Base-by-base conservation (phyloP, 2,329 filamentous ascomycete genomes). In the Trichophyton schoenleinii region DNA sequence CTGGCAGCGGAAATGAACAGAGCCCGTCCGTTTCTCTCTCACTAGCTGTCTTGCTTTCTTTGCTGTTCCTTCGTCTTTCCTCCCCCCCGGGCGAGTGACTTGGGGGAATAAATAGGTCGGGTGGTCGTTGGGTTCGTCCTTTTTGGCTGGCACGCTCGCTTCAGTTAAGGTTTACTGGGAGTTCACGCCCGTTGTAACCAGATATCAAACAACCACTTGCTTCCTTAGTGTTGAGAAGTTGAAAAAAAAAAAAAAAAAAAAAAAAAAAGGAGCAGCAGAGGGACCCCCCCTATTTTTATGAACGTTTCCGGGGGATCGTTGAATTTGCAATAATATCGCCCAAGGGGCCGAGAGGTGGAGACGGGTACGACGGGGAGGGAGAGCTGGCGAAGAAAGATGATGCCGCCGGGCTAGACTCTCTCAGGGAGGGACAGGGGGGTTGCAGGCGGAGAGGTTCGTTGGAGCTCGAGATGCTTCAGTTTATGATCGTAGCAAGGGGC, bases 321-420 rank as follows among this genome's bases (percentile, higher is more conserved):
- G 55, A 31, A 58, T 58, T 38, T 42, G 34, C 55, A 58, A 57
- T 22, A 57, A 57, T 22, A 31, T 18, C 55, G 55, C 15, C 28
- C 34, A 58, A 58, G 55, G 34, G 38, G 49, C 31, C 55, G 55
- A 18, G 38, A 38, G 55, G 55, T 58, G 55, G 55, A 58, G 55
- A 53, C 49, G 49, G 49, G 49, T 53, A 53, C 22, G 49, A 25
- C 38, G 31, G 55, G 55, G 49, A 25, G 22, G 28, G 25, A 15
- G 31, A 25, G 52, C 25, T 34, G 25, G 34, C 28, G 52, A 57
- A 3, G 55, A 31, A 3, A 38, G 34, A 38, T 38, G 22, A 36
- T 25, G 34, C 55, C 18, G 34, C 55, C 18, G 34, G 38, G n/a
- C 55, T 58, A 42, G 55, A 42, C 34, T 58, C 53, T 18, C 34